These are phyloP conservation scores for Singerocomus rubriflavus DNA, from an alignment of 1,284 basidiomycete species.

Conservation along the genomic window DNA sequence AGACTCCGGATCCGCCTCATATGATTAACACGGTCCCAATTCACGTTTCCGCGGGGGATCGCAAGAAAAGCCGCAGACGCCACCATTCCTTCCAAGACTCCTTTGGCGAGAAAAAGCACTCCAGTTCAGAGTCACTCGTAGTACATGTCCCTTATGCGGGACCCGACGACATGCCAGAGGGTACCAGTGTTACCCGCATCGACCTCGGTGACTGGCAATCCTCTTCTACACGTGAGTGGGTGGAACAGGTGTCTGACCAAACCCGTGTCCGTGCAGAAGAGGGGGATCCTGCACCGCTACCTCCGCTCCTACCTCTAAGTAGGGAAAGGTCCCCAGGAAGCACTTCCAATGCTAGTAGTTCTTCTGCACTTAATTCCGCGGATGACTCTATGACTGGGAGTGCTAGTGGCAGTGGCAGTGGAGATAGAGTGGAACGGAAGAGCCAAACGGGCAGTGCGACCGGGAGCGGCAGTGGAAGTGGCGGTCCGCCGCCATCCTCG, in stretches of 20 bases:
- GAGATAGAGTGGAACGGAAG: slow-evolving; percentile 5
- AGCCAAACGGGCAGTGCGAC: slow-evolving; percentile 14
- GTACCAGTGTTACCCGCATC: slow-evolving; percentile 18
- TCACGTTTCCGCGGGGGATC: slow-evolving; percentile 30
- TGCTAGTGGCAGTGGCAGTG: slow-evolving; percentile 8
- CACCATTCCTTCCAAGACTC: slow-evolving; percentile 1
- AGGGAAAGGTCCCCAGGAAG: slow-evolving; percentile 26
- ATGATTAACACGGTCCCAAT: slow-evolving; percentile 28
- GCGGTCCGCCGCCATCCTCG: slow-evolving; percentile 10
- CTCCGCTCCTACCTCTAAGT: slow-evolving; percentile 4
- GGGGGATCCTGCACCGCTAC: not conserved
- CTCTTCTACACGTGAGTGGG: slow-evolving; percentile 34
- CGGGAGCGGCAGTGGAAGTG: slow-evolving; percentile 13
- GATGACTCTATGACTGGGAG: slow-evolving; percentile 26
- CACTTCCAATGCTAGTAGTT: slow-evolving; percentile 26
- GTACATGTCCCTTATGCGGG: slow-evolving; percentile 33
- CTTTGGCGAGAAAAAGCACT: slow-evolving; percentile 9
- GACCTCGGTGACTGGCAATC: slow-evolving; percentile 35
- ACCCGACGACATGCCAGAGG: slow-evolving; percentile 4
- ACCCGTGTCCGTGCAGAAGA: slow-evolving; percentile 14
- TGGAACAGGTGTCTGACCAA: slow-evolving; percentile 27
- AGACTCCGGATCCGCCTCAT: slow-evolving; percentile 1
- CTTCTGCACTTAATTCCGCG: slow-evolving; percentile 23
- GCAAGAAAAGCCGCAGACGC: slow-evolving; percentile 17
- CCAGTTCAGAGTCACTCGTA: slow-evolving; percentile 26